Evolutionary conservation across 306 rosid species (phyloP), one percentile per base, ranked within the genome.

Genomic region (Pterocarpus santalinus): DNA sequence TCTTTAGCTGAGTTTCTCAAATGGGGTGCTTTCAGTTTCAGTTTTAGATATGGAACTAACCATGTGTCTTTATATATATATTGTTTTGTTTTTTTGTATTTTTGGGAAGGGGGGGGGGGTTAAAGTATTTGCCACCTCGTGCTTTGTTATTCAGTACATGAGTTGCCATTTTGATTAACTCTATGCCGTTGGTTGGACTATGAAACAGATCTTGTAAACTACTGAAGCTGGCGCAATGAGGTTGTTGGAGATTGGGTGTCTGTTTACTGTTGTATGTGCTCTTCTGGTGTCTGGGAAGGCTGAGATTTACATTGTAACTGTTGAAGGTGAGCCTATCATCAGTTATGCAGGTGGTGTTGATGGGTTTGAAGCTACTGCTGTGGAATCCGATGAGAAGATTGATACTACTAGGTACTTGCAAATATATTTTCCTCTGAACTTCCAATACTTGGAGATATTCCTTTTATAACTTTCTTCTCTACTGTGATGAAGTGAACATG

Each of bases 301-400:
- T 17, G 97, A 94, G 82, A 65, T 96, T 92, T 96, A 88, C 83
- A 87, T 96, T 61, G 99, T 84, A 35, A 90, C 94, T 6, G 78
- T 96, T 65, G 99, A 96, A 75, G 99, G 98, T 81, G 97, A 96
- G 76, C 99, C 99, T 57, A 79, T 96, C 62, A 91, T 92, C 68
- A 96, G 99, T 89, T 96, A 96, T 49, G 79, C 65, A 69, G 99
- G 99, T 28, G 99, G 88, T 66, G 72, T 92, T 44, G 93, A 90
- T 78, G 99, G 96, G 22, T 93, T 96, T 89, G 94, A 92, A 90
- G 99, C 98, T 79, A 96, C 98, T 83, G 97, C 98, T 46, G 92
- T 83, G 80, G 99, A 96, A 83, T 89, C 97, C 83, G 98, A 94
- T 85, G 99, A 85, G 72, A 90, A 84, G 76, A 92, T 94, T 43